A percentile compares a stretch with the other conserved stretches of the same genome.
phyloP scores from a whole-genome alignment of 2,329 filamentous ascomycete genomes.

The Diplodia sapinea region DNA sequence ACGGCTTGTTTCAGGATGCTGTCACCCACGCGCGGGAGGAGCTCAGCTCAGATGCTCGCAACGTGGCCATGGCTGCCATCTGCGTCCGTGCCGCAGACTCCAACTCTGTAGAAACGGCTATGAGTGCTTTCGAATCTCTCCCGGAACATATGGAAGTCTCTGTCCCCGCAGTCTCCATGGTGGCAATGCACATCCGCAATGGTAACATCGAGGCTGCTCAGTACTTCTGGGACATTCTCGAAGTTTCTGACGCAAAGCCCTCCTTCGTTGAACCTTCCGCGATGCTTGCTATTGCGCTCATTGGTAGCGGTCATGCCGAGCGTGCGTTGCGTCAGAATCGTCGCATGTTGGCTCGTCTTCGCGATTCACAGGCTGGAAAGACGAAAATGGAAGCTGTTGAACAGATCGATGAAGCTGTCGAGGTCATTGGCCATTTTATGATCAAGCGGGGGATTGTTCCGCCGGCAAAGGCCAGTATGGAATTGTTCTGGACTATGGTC shows the following conservation, averaged over 20 bases:
- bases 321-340: slow-evolving; percentile 81
- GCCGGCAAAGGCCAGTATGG: slow-evolving; percentile 62
- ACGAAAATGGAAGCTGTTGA: slow-evolving; percentile 66
- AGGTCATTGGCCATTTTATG: slow-evolving; percentile 68
- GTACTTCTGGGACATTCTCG: slow-evolving; percentile 78
- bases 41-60: slow-evolving; percentile 64
- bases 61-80: slow-evolving; percentile 72
- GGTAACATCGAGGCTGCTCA: slow-evolving; percentile 79
- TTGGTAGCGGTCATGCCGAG: slow-evolving; percentile 82
- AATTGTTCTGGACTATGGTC: slow-evolving; percentile 67
- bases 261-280: slow-evolving; percentile 84
- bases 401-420: slow-evolving; percentile 85
- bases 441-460: slow-evolving; percentile 59
- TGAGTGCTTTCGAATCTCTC: slow-evolving; percentile 59
- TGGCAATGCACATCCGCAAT: slow-evolving; percentile 83
- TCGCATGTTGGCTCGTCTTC: slow-evolving; percentile 85
- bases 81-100: slow-evolving; percentile 80
- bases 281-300: slow-evolving; percentile 88
- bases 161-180: slow-evolving; percentile 74
- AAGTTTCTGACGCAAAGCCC: slow-evolving; percentile 64
- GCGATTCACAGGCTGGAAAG: slow-evolving; percentile 61
- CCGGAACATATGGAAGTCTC: slow-evolving; percentile 52
- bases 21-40: slow-evolving; percentile 71
- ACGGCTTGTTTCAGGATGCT: slow-evolving; percentile 73
- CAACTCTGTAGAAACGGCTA: slow-evolving; percentile 71